Conservation (phyloP, 2,329 filamentous ascomycete species). For the Chaetomiaceae sp. region DNA sequence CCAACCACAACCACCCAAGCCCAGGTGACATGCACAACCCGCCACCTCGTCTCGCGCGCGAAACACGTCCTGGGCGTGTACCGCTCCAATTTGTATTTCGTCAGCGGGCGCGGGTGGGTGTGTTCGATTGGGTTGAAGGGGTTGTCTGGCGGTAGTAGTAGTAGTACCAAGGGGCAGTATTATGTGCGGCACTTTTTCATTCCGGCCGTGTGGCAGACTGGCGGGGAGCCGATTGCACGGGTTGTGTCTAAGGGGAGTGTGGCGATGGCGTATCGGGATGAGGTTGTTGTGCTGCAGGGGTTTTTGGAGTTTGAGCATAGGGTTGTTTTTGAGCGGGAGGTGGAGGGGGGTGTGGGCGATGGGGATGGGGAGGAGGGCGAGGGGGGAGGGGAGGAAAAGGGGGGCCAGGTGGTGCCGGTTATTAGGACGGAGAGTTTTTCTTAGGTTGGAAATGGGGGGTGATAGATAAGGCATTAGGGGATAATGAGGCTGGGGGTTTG, state of each 20-base stretch:
- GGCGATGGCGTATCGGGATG: constrained; percentile 21
- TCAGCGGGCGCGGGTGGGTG: constrained; percentile 23
- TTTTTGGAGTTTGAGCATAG: constrained; percentile 25
- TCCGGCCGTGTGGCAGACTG: constrained; percentile 22
- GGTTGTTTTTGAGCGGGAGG: constrained; percentile 10
- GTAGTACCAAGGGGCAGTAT: not conserved
- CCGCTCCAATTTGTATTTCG: constrained; percentile 19
- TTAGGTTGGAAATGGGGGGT: no score
- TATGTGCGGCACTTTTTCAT: constrained; percentile 24
- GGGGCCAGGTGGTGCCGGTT: constrained; percentile 1
- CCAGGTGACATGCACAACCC: not conserved
- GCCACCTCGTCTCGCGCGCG: constrained; percentile 6
- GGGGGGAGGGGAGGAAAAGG: not conserved
- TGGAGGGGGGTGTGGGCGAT: not conserved
- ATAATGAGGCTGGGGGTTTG: no score
- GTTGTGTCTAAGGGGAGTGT: constrained; percentile 17
- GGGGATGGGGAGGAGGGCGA: not conserved
- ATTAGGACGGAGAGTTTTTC: constrained; percentile 7
- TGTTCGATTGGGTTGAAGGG: constrained; percentile 21
- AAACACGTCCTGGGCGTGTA: constrained; percentile 16
- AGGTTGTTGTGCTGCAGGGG: constrained; percentile 21
- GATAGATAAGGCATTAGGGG: no score
- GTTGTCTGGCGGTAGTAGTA: not conserved
- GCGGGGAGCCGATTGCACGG: constrained; percentile 12
- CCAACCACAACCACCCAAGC: not conserved